These are phyloP conservation scores for Lepidium africanum DNA, from an alignment of 345 rosid genomes.

Conservation along the genomic window DNA sequence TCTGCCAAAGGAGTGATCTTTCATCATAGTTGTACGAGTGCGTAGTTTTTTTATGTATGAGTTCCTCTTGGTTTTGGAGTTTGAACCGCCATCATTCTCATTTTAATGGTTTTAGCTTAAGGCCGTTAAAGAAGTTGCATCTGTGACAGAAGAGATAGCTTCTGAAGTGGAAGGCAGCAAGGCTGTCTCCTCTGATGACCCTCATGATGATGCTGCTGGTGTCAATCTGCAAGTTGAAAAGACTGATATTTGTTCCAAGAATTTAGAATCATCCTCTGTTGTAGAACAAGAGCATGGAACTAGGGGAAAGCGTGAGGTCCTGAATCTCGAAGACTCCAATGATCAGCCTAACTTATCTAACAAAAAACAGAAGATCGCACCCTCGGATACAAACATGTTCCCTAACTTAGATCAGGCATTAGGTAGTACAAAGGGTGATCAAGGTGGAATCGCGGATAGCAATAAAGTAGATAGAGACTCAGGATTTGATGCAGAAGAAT, in stretches of 20 bases:
- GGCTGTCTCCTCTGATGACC: conserved; percentile 27
- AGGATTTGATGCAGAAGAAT: conserved; percentile 23
- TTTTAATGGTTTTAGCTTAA: conserved; percentile 46
- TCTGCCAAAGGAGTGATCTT: conserved; percentile 9
- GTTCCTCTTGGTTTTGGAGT: not conserved
- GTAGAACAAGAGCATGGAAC: conserved; percentile 26
- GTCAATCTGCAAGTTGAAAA: conserved; percentile 32
- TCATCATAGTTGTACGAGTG: conserved; percentile 2
- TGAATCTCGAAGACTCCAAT: conserved; percentile 19
- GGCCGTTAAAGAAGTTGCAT: conserved; percentile 37
- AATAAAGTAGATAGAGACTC: conserved; percentile 30
- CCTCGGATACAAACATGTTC: conserved; percentile 13
- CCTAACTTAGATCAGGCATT: conserved; percentile 18
- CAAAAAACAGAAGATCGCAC: conserved; percentile 58
- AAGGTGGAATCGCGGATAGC: conserved; percentile 5
- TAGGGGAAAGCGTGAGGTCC: conserved; percentile 56
- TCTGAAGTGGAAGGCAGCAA: conserved; percentile 33
- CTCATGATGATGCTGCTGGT: conserved; percentile 15
- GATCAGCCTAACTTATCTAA: conserved; percentile 29
- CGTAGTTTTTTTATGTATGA: conserved; percentile 1
- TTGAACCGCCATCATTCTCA: conserved; percentile 18
- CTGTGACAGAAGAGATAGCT: conserved; percentile 26
- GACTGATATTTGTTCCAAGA: conserved; percentile 24
- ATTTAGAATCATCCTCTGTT: conserved; percentile 31
- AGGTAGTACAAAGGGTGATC: conserved; percentile 8